Evolutionary conservation across 768 basidiomycete species (phyloP), one percentile per base, ranked within the genome.

Genomic region (Pleurotus djamor): DNA sequence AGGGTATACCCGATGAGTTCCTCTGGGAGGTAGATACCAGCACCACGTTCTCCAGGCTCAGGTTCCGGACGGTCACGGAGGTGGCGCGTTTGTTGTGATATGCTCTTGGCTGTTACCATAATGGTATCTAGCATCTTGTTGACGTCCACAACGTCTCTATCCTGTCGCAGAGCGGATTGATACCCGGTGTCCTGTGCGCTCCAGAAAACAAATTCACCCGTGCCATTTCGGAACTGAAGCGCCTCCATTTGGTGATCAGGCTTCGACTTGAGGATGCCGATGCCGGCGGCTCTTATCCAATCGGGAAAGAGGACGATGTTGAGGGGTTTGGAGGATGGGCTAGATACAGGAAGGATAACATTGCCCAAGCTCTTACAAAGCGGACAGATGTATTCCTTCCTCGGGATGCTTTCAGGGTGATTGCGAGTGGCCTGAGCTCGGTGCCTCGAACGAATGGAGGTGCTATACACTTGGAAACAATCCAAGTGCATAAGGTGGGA

Each of bases 331-430:
- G 64, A 64, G 9, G 79, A 70, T 0, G 86, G 77, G 10, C 77
- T 76, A 4, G 83, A 78, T 14, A 96, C 87, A 0, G 97, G 97
- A 0, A 99, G 80, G 44, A 99, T 88, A 34, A 94, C 86, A 71
- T 99, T 99, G 3, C 96, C 95, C 5, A 98, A 78, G 65, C 92
- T 94, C 74, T 98, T 98, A 79, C 97, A 99, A 4, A 99, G 76
- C 1, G 97, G 97, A 65, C 97, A 99, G 49, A 98, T 91, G 74
- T 89, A 98, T 67, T 99, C 97, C 64, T 91, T 90, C 43, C 97
- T 83, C 13, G 90, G 86, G n/a, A 95, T 93, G 66, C 87, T 91
- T 70, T 98, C 96, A 0, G 97, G 96, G 67, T 97, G 96, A 63
- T 95, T 94, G 41, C 97, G 79, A 5, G 94, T 94, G 4, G 91